Conservation (phyloP, 129 eudicot species). For the Glebionis coronaria region DNA sequence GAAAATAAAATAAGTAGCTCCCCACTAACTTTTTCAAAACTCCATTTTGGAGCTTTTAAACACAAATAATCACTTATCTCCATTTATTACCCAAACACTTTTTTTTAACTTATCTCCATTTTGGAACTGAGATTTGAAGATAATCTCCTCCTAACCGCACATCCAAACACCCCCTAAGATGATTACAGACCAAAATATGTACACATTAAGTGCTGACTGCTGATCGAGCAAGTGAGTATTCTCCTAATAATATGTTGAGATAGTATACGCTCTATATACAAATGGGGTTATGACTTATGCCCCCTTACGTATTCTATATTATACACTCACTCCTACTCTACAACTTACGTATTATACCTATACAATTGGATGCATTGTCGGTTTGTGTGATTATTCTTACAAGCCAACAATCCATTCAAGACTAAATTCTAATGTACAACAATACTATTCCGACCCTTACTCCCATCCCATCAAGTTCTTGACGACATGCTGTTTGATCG, state of each 20-base stretch:
- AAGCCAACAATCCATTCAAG: constrained; percentile 18
- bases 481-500: constrained; percentile 49
- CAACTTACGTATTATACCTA: neutral
- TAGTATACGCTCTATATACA: constrained; percentile 25
- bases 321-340: constrained; percentile 1
- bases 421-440: constrained; percentile 14
- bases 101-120: too few relatives aligned
- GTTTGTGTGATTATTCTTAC: constrained; percentile 1
- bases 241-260: constrained; percentile 12
- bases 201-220: constrained; percentile 18
- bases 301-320: constrained; percentile 15
- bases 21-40: too few relatives aligned
- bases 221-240: neutral
- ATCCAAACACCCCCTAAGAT: too few relatives aligned
- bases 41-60: too few relatives aligned
- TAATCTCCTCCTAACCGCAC: too few relatives aligned
- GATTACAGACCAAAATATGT: constrained; percentile 24
- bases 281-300: constrained; percentile 22
- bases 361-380: constrained; percentile 7
- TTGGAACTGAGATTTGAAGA: too few relatives aligned
- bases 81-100: too few relatives aligned
- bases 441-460: constrained; percentile 10
- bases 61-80: too few relatives aligned
- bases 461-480: constrained; percentile 70
- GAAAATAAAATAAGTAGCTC: too few relatives aligned